Base-by-base conservation (phyloP, 2,329 filamentous ascomycete genomes). In the Talaromyces atroroseus region DNA sequence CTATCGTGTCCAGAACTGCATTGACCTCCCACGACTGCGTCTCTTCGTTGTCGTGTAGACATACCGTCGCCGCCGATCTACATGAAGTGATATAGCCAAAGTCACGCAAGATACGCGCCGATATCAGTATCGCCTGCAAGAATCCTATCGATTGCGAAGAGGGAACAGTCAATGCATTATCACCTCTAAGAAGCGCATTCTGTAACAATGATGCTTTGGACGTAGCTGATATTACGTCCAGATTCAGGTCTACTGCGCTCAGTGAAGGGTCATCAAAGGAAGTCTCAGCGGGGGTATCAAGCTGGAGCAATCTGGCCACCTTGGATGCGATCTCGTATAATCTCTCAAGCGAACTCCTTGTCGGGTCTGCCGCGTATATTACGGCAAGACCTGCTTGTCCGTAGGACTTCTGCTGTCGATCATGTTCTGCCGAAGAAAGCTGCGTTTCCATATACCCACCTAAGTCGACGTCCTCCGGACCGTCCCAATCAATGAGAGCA, bases 381-480 rank as follows among this genome's bases (percentile, higher is more conserved):
- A 79, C 74, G n/a, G 82, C 81, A 60, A 86, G 75, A 6, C 78
- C 82, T 24, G 81, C 76, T 63, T 86, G 83, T 2, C 78, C 80
- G 64, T 85, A 86, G 2, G 29, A 51, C 26, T 14, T 54, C 10
- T 46, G 51, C 21, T 44, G 26, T n/a, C 20, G 34, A 36, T 50
- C 46, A 36, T 20, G 29, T 4, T 58, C 46, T 8, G 34, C 29
- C 3, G 50, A 46, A 6, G 40, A 16, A 16, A 2, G 3, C 18
- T 47, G 34, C 49, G 78, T 71, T 26, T 42, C 68, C 68, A 64
- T 77, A 59, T 79, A 82, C 5, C 79, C 81, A 16, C 81, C 82
- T 5, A 84, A 65, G 57, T 85, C 82, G 38, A 83, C 74, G 65
- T 85, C 82, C 40, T 72, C 69, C 1, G 84, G 84, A 0, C 84